Base-by-base conservation (phyloP, 768 basidiomycete species). In the Hirschioporus abietinus region DNA sequence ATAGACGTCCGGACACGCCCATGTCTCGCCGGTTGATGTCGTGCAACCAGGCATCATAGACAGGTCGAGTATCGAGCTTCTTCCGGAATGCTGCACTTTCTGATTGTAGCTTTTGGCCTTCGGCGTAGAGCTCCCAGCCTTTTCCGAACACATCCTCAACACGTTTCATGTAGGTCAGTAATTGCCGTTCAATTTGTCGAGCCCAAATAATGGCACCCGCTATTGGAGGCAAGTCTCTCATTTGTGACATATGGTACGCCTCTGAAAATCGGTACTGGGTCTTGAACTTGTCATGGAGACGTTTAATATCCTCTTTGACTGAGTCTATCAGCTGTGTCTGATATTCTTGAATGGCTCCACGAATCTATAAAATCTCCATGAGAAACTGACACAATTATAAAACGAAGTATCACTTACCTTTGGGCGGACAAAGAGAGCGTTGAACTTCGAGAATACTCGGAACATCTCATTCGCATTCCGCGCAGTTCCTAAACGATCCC, bases 401-500 rank as follows among this genome's bases (percentile, higher is more conserved):
- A 25, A 25, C 8, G 12, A 64, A 4, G n/a, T 59, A 24, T 7
- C 26, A 63, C 80, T 35, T 59, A 95, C 95, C 87, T 98, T 97
- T 9, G 95, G 96, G 67, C 96, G 83, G 36, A 99, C 96, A 74
- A 99, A 97, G 36, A 99, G 78, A 0, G 95, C 93, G 75, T 99
- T 99, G 82, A 98, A 99, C 78, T 96, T 96, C 20, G 94, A 96
- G 78, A 99, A 99, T 60, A 99, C 96, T 64, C 96, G 85, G 79
- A 99, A 99, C 97, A 99, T 99, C 79, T 99, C 97, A 75, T 97
- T 96, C 18, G 97, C 96, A 75, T 98, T 99, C 35, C 95, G 82
- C 25, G 97, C 97, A 18, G 95, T 96, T 17, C 95, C 97, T 12
- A 99, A 83, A 67, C 93, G 84, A 77, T 98, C 96, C 26, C 96